Conservation (phyloP, 1,284 basidiomycete species). For the Laetiporus sulphureus region DNA sequence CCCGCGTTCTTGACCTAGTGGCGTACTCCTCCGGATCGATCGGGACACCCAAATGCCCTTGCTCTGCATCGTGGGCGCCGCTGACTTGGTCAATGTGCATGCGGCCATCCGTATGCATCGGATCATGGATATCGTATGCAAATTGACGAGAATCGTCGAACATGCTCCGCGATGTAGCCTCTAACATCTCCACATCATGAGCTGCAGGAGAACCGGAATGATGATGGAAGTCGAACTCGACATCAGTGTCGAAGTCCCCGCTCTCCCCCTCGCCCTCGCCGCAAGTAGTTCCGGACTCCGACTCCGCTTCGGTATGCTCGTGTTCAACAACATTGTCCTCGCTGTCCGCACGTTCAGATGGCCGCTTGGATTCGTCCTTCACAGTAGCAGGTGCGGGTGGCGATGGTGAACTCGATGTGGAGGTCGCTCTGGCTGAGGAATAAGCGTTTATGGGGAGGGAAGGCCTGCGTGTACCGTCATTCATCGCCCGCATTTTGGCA, state of each 20-base stretch:
- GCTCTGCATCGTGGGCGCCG: too few relatives aligned
- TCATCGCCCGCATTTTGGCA: constrained; percentile 41
- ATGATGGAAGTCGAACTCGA: constrained; percentile 27
- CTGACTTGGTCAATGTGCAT: too few relatives aligned
- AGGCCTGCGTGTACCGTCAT: constrained; percentile 38
- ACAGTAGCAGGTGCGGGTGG: neutral
- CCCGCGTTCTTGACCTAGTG: constrained; percentile 21
- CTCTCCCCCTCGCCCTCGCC: constrained; percentile 17
- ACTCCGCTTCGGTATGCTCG: constrained; percentile 14
- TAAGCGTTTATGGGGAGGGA: constrained; percentile 34
- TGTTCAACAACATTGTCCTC: too few relatives aligned
- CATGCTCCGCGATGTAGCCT: constrained; percentile 45
- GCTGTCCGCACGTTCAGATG: too few relatives aligned
- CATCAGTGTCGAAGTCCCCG: constrained; percentile 32
- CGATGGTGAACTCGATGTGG: constrained; percentile 1
- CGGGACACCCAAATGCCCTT: too few relatives aligned
- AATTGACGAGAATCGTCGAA: constrained; percentile 28
- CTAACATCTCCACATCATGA: constrained; percentile 24
- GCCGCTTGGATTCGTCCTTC: neutral
- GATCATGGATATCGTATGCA: constrained; percentile 14
- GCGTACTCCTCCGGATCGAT: too few relatives aligned
- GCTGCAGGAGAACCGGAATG: constrained; percentile 6
- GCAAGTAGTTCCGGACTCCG: constrained; percentile 14
- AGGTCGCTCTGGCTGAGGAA: constrained; percentile 6
- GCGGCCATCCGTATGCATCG: too few relatives aligned